Conservation (phyloP, 192 early-diverging fungal genomes). For the Linnemannia schmuckeri region DNA sequence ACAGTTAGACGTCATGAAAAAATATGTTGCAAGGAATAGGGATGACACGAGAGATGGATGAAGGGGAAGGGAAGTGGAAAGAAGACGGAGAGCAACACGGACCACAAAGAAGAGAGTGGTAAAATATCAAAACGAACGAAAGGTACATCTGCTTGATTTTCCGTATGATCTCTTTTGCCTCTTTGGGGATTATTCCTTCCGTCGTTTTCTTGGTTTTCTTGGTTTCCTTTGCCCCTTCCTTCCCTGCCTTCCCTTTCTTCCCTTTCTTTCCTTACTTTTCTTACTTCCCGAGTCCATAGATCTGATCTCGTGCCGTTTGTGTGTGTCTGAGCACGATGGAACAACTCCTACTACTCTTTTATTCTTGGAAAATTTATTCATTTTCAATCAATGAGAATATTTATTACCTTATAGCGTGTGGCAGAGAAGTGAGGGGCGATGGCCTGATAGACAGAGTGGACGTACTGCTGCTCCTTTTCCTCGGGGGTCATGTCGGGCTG, state of each 20-base stretch:
- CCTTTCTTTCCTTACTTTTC: background rate
- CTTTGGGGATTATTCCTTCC: too few relatives aligned
- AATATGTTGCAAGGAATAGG: background rate
- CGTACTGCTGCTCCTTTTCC: constrained; percentile 81
- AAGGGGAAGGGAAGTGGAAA: background rate
- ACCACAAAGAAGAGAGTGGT: background rate
- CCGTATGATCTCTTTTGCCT: background rate
- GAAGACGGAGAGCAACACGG: too few relatives aligned
- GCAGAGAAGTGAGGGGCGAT: constrained; percentile 95
- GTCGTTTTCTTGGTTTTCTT: background rate
- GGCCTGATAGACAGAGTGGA: constrained; percentile 92
- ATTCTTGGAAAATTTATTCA: background rate
- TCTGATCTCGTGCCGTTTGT: background rate
- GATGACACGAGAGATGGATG: background rate
- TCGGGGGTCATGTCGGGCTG: constrained; percentile 46
- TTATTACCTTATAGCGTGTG: constrained; percentile 90
- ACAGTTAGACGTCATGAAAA: background rate
- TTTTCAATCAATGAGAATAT: background rate
- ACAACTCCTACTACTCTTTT: background rate
- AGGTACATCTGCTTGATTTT: background rate
- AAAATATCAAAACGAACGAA: background rate
- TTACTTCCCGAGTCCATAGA: constrained; percentile 6
- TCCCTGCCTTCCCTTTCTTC: background rate
- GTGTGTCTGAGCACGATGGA: background rate
- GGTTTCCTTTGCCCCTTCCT: background rate